Conservation (phyloP, 805 yeast species). For the Lachancea fermentati region DNA sequence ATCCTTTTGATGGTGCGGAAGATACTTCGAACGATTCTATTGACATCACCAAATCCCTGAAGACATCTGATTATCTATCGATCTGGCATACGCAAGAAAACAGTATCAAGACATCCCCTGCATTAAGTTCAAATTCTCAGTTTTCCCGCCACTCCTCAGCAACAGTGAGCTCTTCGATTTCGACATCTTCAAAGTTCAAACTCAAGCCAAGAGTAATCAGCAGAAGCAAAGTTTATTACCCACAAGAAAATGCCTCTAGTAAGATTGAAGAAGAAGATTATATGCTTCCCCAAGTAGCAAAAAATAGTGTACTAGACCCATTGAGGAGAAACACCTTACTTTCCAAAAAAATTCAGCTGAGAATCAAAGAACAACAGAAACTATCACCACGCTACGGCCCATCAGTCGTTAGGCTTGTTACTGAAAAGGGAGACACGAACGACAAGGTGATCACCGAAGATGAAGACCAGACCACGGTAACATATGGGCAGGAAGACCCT, state of each 20-base stretch:
- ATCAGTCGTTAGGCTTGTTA: background rate
- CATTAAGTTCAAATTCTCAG: conserved; percentile 21
- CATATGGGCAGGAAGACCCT: too few species aligned
- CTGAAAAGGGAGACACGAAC: background rate
- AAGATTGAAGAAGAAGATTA: background rate
- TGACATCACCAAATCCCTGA: conserved; percentile 13
- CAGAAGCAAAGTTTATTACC: conserved; percentile 11
- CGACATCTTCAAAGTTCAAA: conserved; percentile 14
- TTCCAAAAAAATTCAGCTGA: conserved; percentile 18
- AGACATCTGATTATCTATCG: conserved; percentile 23
- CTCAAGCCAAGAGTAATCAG: conserved; percentile 27
- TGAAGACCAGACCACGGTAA: too few species aligned
- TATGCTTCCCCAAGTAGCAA: background rate
- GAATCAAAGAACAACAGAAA: conserved; percentile 9
- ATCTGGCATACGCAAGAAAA: conserved; percentile 32
- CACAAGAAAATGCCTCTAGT: background rate
- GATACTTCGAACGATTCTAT: conserved; percentile 25
- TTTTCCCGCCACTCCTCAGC: conserved; percentile 19
- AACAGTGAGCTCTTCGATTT: conserved; percentile 15
- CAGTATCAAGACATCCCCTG: conserved; percentile 20
- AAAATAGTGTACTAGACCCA: conserved; percentile 18
- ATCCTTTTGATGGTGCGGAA: conserved; percentile 19
- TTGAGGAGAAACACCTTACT: conserved; percentile 18
- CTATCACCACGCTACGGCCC: conserved; percentile 4
- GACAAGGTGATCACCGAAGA: too few species aligned